A percentile compares a stretch with the other conserved stretches of the same genome.
Conservation (phyloP, 1,284 basidiomycete genomes). For the Rhodotorula sp. region DNA sequence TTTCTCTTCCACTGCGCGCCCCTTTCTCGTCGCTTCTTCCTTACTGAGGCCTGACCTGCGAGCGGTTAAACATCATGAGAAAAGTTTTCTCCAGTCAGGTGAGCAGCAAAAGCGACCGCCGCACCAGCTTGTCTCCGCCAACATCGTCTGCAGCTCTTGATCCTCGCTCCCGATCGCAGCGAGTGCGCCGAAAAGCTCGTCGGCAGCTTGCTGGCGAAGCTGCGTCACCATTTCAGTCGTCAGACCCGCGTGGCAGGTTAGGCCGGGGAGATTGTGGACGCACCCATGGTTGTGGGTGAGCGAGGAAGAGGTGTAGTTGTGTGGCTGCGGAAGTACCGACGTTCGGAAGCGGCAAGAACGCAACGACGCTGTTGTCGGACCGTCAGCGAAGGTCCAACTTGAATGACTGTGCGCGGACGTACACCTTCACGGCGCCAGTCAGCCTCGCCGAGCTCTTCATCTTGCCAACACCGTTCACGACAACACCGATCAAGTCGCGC, state of each 20-base stretch:
- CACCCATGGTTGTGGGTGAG: slow-evolving; percentile 75
- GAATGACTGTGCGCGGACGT: slow-evolving; percentile 41
- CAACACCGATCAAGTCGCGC: slow-evolving; percentile 55
- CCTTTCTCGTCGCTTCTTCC: too few relatives aligned
- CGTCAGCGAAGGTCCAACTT: neutral
- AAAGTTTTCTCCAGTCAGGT: too few relatives aligned
- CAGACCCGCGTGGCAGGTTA: neutral
- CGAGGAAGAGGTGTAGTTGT: slow-evolving; percentile 62
- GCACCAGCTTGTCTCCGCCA: slow-evolving; percentile 80
- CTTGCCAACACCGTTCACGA: slow-evolving; percentile 61
- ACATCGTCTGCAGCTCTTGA: slow-evolving; percentile 69
- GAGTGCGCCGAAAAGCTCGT: slow-evolving; percentile 76
- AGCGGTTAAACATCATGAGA: too few relatives aligned
- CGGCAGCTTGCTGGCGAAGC: slow-evolving; percentile 75
- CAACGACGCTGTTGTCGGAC: slow-evolving; percentile 57
- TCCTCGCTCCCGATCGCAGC: slow-evolving; percentile 61
- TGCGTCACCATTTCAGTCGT: slow-evolving; percentile 47
- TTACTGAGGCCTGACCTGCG: too few relatives aligned
- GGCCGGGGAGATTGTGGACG: slow-evolving; percentile 41
- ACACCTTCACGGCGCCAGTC: slow-evolving; percentile 77
- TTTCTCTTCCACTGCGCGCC: too few relatives aligned
- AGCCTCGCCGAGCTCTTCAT: slow-evolving; percentile 78
- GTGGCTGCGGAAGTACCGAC: slow-evolving; percentile 56
- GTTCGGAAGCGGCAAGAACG: slow-evolving; percentile 60
- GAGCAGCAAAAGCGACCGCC: neutral